Percentiles rank a stretch among this genome's conserved stretches.
phyloP scores from a whole-genome alignment of 2,329 filamentous ascomycete genomes.

The Sclerotinia minor region DNA sequence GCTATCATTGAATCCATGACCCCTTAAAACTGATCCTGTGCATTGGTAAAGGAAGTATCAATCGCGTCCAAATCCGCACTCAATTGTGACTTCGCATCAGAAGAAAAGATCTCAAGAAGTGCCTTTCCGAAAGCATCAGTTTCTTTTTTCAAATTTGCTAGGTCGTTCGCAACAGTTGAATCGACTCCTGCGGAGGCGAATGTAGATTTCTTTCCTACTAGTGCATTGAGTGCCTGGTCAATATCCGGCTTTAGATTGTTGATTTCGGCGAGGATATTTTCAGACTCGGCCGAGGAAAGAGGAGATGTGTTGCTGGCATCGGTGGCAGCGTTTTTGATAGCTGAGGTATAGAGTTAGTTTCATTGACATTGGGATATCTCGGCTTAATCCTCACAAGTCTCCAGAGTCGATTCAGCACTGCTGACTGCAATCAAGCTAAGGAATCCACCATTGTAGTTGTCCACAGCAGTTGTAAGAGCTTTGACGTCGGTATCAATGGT shows the following conservation, averaged over 20 bases:
- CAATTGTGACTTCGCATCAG: constrained; percentile 23
- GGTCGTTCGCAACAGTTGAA: constrained; percentile 19
- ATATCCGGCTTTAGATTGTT: constrained; percentile 23
- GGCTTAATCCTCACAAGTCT: constrained; percentile 9
- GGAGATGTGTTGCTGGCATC: constrained; percentile 26
- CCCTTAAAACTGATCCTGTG: background rate
- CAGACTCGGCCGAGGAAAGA: constrained; percentile 27
- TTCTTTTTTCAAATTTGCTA: constrained; percentile 24
- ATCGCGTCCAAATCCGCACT: background rate
- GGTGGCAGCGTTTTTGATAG: constrained; percentile 14
- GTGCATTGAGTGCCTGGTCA: constrained; percentile 21
- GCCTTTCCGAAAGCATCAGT: constrained; percentile 27
- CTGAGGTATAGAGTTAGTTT: constrained; percentile 1
- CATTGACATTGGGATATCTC: background rate
- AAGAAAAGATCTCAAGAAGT: constrained; percentile 28
- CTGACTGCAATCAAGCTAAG: constrained; percentile 22
- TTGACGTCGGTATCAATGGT: constrained; percentile 49
- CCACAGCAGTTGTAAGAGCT: constrained; percentile 49
- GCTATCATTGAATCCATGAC: background rate
- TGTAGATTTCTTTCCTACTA: constrained; percentile 27
- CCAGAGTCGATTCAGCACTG: constrained; percentile 24
- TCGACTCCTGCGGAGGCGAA: constrained; percentile 25
- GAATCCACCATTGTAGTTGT: constrained; percentile 40
- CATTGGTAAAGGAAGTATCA: background rate
- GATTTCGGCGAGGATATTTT: constrained; percentile 21